Evolutionary conservation across 257 asterid genomes (phyloP), one percentile per base, ranked within the genome.

Genomic region (Scutellaria barbata): DNA sequence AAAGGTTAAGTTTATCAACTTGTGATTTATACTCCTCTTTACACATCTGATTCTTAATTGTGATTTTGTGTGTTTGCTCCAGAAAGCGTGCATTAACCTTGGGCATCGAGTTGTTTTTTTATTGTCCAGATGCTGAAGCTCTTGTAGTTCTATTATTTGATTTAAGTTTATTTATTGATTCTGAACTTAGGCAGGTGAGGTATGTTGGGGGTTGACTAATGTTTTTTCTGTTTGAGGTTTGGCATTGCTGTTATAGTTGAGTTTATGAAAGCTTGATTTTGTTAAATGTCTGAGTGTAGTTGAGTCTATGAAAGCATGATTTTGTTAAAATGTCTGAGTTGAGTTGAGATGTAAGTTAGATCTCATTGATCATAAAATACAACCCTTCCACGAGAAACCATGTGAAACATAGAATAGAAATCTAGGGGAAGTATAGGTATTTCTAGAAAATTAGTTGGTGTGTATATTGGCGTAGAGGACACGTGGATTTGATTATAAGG

Each of bases 321-420:
- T 17, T 11, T 39, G 12, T 30, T 46, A 46, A 46, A 64, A 13
- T 46, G 45, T 25, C 59, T 7, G 45, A 46, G 56, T 64, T 22
- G 40, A 64, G 69, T 64, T 22, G 40, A 64, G 69, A 63, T 17
- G 20, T 18, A 63, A 41, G 20, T 18, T 63, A 12, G 54, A 41
- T 22, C 43, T n/a, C 65, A 46, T 52, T 2, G 12, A 57, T 12
- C 42, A 30, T 33, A 33, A 56, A 11, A 12, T 20, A 8, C 39
- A 54, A 53, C 13, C 59, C 11, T 7, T 7, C 4, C 9, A 50
- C 4, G 22, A 13, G 18, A 7, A 12, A 51, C 3, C 8, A 50
- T 14, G 22, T 4, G 20, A 8, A 12, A 51, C 53, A n/a, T 11
- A 12, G 53, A 47, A 47, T 6, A 16, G 35, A 30, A 30, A 4